Evolutionary conservation across 148 eudicot species (phyloP).

Genomic region (Persicaria tinctoria): DNA sequence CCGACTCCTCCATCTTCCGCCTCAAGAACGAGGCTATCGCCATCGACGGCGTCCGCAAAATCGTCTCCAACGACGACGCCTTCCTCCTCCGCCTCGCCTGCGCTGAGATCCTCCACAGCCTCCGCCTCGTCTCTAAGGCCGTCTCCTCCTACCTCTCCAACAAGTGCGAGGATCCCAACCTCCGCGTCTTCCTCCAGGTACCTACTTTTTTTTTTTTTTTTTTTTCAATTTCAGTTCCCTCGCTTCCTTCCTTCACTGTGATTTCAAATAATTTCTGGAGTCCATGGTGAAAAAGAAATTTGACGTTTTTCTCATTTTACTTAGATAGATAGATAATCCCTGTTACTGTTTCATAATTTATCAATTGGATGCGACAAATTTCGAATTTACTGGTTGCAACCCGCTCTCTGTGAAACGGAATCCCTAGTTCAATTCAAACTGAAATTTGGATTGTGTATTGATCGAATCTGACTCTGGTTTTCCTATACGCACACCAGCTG

Average conservation of each 20-base stretch:
- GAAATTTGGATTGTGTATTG: neutral
- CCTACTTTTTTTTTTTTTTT: neutral
- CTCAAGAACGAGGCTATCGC: constrained; percentile 40
- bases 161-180: constrained; percentile 37
- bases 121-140: constrained; percentile 35
- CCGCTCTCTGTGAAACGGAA: neutral
- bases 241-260: no score
- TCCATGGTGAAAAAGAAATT: neutral
- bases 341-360: neutral
- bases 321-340: neutral
- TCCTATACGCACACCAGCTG: constrained; percentile 11
- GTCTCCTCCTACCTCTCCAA: constrained; percentile 29
- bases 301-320: neutral
- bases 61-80: constrained; percentile 68
- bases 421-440: no score
- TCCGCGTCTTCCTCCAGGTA: constrained; percentile 35
- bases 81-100: constrained; percentile 65
- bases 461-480: neutral
- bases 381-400: neutral
- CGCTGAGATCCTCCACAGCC: constrained; percentile 52
- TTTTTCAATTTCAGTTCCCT: no score
- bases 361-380: neutral
- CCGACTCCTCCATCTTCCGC: constrained; percentile 43
- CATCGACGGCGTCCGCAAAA: constrained; percentile 59
- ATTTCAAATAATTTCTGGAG: no score